Evolutionary conservation across 768 basidiomycete species (phyloP).

Genomic region (Boletus speciosus): DNA sequence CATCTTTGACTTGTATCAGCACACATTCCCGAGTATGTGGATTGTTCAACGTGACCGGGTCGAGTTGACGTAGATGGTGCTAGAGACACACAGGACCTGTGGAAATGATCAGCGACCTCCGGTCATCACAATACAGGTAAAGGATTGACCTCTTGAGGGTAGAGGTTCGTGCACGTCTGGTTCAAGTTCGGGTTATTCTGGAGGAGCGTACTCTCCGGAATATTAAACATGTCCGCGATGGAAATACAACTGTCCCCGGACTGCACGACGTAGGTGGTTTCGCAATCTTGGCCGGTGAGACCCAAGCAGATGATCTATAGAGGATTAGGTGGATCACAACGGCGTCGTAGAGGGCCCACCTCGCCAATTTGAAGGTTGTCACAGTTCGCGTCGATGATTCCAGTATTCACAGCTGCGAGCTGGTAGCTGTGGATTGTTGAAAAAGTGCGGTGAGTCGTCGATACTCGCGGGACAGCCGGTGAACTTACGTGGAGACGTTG

Average conservation of each 20-base stretch:
- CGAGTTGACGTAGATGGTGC: constrained; percentile 22
- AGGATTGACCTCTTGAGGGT: constrained; percentile 50
- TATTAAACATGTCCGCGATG: constrained; percentile 40
- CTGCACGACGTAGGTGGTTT: constrained; percentile 43
- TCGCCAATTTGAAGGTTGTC: constrained; percentile 53
- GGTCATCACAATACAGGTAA: background rate
- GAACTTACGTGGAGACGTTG: constrained; percentile 59
- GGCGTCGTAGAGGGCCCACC: constrained; percentile 22
- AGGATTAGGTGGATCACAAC: background rate
- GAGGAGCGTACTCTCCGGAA: constrained; percentile 44
- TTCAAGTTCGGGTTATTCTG: constrained; percentile 67
- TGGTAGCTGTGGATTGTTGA: constrained; percentile 43
- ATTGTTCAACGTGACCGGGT: constrained; percentile 7
- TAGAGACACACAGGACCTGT: constrained; percentile 28
- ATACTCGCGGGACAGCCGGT: background rate
- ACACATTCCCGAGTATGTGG: background rate
- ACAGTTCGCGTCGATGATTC: constrained; percentile 49
- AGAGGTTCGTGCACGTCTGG: constrained; percentile 49
- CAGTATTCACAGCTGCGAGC: constrained; percentile 50
- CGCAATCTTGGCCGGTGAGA: constrained; percentile 54
- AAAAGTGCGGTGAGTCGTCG: background rate
- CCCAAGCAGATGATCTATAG: constrained; percentile 54
- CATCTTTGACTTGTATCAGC: background rate
- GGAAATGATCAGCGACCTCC: background rate
- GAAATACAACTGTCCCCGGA: constrained; percentile 48